Percentiles rank a stretch among this genome's conserved stretches.
Evolutionary conservation across 2,329 filamentous ascomycete genomes (phyloP).

Genomic region (Ascochyta koolunga): DNA sequence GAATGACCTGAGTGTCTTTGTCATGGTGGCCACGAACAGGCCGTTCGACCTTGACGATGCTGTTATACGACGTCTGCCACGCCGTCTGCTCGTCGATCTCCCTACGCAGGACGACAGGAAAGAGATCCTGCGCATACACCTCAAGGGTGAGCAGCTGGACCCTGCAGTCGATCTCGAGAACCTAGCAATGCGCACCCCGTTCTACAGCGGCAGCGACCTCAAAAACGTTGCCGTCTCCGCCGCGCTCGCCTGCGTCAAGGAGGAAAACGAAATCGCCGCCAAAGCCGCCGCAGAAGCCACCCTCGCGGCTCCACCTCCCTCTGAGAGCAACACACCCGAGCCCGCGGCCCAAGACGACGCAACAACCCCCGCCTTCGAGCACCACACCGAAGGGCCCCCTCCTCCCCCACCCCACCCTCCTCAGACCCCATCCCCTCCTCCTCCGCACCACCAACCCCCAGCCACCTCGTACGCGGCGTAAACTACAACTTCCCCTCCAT

Average conservation of each 20-base stretch:
- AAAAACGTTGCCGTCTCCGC: slow-evolving; percentile 84
- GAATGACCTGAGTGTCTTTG: slow-evolving; percentile 81
- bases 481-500: slow-evolving; percentile 70
- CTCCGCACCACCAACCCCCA: slow-evolving; percentile 26
- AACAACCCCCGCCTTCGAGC: background rate
- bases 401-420: background rate
- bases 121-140: slow-evolving; percentile 73
- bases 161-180: slow-evolving; percentile 64
- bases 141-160: slow-evolving; percentile 70
- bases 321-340: background rate
- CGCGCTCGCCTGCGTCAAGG: slow-evolving; percentile 77
- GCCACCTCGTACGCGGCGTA: slow-evolving; percentile 37
- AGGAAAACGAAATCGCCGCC: slow-evolving; percentile 63
- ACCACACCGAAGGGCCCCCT: slow-evolving; percentile 3
- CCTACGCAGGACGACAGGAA: slow-evolving; percentile 70
- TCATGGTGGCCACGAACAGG: slow-evolving; percentile 97
- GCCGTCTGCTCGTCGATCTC: slow-evolving; percentile 75
- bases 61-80: slow-evolving; percentile 75
- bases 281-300: slow-evolving; percentile 31
- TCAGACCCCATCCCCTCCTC: background rate
- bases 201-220: slow-evolving; percentile 83
- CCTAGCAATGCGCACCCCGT: slow-evolving; percentile 70
- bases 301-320: background rate
- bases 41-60: slow-evolving; percentile 94
- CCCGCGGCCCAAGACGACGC: background rate